Percentiles rank a stretch among this genome's conserved stretches.
Evolutionary conservation across 202 grass and related monocot species (phyloP).

Genomic region (Saccharum hybrid): DNA sequence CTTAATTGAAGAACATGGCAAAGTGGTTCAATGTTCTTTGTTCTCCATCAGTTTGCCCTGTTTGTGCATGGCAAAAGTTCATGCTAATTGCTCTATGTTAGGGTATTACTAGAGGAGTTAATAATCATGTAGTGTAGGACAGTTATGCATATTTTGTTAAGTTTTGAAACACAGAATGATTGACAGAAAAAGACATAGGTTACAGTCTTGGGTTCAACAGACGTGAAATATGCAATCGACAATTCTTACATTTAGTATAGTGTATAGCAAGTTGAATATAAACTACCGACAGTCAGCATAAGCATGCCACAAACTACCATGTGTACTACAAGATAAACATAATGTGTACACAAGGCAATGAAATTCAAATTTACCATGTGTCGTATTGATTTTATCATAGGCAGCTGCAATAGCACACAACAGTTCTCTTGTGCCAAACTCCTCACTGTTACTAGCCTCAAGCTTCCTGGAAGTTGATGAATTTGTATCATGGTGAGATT

Average conservation of each 20-base stretch:
- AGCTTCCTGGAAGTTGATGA: conserved; percentile 16
- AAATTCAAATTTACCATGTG: conserved; percentile 67
- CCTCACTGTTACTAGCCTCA: conserved; percentile 27
- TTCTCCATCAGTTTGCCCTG: not conserved
- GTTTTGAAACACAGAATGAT: too few species aligned
- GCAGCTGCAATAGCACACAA: conserved; percentile 65
- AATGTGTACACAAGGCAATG: conserved; percentile 9
- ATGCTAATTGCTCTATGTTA: conserved; percentile 17
- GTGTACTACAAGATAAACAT: conserved; percentile 11
- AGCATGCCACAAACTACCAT: conserved; percentile 32
- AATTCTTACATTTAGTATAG: too few species aligned
- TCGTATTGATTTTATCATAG: conserved; percentile 61
- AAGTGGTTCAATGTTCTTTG: conserved; percentile 5
- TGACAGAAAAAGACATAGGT: too few species aligned
- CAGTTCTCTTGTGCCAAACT: conserved; percentile 62
- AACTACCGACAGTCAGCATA: conserved; percentile 18
- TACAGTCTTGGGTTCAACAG: too few species aligned
- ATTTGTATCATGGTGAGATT: too few species aligned
- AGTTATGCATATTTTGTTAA: not conserved
- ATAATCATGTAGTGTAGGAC: not conserved
- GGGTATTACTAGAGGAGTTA: not conserved
- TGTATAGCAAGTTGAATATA: not conserved
- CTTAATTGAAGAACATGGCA: not conserved
- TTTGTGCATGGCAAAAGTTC: not conserved
- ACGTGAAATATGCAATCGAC: too few species aligned